Conservation (phyloP, 2,329 filamentous ascomycete species). For the Zymoseptoria tritici region DNA sequence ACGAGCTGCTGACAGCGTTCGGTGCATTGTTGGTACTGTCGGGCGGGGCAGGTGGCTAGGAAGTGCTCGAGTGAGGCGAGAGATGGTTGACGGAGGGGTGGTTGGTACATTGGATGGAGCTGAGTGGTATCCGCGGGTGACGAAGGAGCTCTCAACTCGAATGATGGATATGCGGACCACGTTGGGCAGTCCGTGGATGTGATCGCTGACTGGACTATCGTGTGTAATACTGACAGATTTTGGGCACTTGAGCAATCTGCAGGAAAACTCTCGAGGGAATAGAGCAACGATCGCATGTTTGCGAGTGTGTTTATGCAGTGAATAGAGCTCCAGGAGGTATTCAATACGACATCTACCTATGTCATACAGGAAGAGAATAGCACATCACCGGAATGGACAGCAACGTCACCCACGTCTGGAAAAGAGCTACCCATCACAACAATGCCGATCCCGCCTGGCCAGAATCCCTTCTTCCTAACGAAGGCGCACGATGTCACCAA, state of each 20-base stretch:
- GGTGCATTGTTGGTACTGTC: not conserved
- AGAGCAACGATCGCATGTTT: no score
- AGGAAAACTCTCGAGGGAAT: no score
- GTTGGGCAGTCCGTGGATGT: no score
- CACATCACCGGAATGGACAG: not conserved
- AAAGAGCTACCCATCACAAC: not conserved
- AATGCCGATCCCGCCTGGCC: not conserved
- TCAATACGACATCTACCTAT: no score
- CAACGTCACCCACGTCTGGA: no score
- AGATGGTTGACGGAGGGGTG: not conserved
- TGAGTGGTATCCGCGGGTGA: not conserved
- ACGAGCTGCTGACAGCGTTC: not conserved
- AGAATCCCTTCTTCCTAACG: not conserved
- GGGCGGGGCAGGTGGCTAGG: not conserved
- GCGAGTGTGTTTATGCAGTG: no score
- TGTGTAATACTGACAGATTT: no score
- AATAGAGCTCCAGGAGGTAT: no score
- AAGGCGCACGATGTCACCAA: not conserved
- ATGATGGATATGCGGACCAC: not conserved
- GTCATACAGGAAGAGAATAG: not conserved
- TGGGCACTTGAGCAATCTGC: no score
- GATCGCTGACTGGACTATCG: no score
- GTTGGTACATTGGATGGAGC: not conserved
- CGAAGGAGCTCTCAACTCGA: not conserved
- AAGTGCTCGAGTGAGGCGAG: not conserved